Conservation (phyloP, 2,329 filamentous ascomycete species). For the Cryphonectria naterciae region DNA sequence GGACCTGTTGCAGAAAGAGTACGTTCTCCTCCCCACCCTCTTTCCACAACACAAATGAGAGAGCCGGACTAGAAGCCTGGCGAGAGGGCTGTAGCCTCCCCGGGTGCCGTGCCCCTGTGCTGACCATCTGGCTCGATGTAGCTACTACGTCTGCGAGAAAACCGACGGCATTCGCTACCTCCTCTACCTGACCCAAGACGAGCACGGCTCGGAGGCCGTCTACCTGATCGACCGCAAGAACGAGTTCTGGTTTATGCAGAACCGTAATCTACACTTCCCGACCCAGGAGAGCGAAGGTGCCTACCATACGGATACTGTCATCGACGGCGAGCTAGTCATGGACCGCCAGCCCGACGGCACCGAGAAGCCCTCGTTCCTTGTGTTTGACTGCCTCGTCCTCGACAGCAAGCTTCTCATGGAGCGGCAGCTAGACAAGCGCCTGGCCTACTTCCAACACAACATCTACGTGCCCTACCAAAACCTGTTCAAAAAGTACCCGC, state of each 20-base stretch:
- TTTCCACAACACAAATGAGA: not conserved
- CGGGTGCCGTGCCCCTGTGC: not conserved
- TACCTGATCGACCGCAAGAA: slow-evolving; percentile 98
- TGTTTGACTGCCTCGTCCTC: slow-evolving; percentile 90
- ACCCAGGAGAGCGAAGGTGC: slow-evolving; percentile 63
- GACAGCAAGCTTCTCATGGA: slow-evolving; percentile 77
- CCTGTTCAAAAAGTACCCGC: slow-evolving; percentile 67
- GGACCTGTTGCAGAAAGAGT: slow-evolving; percentile 82
- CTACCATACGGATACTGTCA: slow-evolving; percentile 80
- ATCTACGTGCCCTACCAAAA: slow-evolving; percentile 73
- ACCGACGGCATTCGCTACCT: slow-evolving; percentile 95
- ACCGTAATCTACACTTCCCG: slow-evolving; percentile 77
- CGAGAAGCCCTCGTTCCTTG: slow-evolving; percentile 77
- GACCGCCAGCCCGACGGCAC: slow-evolving; percentile 73
- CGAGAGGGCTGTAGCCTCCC: not conserved
- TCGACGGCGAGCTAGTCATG: slow-evolving; percentile 92
- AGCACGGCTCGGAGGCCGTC: slow-evolving; percentile 67
- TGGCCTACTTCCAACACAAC: slow-evolving; percentile 82
- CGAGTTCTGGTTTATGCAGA: slow-evolving; percentile 86
- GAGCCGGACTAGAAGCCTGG: not conserved
- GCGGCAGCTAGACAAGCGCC: slow-evolving; percentile 81
- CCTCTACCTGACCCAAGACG: slow-evolving; percentile 80
- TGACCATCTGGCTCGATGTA: slow-evolving; percentile 37
- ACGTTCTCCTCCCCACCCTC: slow-evolving; percentile 35
- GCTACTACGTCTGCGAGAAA: slow-evolving; percentile 98